Conservation (phyloP, 2,329 filamentous ascomycete species). For the Fusarium dimerum region DNA sequence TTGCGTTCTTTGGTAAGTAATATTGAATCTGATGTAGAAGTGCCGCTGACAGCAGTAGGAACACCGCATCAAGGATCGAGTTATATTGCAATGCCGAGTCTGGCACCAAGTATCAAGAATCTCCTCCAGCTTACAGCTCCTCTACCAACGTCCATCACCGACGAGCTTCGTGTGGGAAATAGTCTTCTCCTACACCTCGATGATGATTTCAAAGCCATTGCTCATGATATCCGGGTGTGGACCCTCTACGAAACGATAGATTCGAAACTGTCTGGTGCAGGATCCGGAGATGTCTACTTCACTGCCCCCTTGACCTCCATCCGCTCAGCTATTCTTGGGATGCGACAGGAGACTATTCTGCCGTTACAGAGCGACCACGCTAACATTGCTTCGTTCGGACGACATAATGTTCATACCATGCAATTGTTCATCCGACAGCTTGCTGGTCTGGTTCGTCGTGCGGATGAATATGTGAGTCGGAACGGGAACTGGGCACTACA, state of each 20-base stretch:
- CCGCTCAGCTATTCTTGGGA: constrained; percentile 53
- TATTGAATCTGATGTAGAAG: rapidly evolving
- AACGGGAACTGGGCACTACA: constrained; percentile 46
- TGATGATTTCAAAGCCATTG: constrained; percentile 56
- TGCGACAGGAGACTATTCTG: constrained; percentile 53
- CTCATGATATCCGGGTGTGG: constrained; percentile 61
- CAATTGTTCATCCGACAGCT: constrained; percentile 40
- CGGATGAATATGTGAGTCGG: constrained; percentile 33
- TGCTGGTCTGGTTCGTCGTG: constrained; percentile 33
- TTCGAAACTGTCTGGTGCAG: constrained; percentile 52
- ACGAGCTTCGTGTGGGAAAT: constrained; percentile 53
- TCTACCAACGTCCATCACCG: constrained; percentile 51
- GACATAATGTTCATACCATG: constrained; percentile 50
- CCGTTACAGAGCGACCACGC: constrained; percentile 57
- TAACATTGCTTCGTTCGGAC: constrained; percentile 55
- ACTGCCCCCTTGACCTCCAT: constrained; percentile 60
- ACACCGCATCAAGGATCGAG: constrained; percentile 65
- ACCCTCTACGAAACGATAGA: constrained; percentile 65
- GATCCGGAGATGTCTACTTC: constrained; percentile 52
- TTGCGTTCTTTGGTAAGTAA: constrained; percentile 58
- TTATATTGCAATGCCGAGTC: constrained; percentile 59
- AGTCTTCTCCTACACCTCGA: constrained; percentile 50
- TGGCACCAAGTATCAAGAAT: constrained; percentile 54
- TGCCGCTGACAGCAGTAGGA: constrained; percentile 35
- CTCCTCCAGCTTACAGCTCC: constrained; percentile 53